Evolutionary conservation across 2,329 filamentous ascomycete genomes (phyloP).

Genomic region (Aureobasidium sp.): DNA sequence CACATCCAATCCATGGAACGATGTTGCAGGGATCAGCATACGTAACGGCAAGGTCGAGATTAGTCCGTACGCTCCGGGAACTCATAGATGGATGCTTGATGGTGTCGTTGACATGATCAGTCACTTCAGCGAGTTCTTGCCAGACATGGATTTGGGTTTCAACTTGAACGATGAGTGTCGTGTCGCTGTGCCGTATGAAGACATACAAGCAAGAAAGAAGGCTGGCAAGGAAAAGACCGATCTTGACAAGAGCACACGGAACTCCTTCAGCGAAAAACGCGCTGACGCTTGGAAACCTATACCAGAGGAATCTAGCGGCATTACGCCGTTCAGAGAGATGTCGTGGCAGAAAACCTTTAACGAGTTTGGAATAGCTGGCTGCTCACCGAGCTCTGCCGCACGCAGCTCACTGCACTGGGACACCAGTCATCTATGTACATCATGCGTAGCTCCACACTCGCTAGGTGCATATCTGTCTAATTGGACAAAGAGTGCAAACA

Average conservation of each 20-base stretch:
- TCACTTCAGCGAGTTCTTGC: conserved; percentile 44
- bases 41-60: conserved; percentile 44
- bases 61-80: conserved; percentile 42
- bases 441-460: conserved; percentile 56
- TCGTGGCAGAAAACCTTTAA: conserved; percentile 33
- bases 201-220: conserved; percentile 30
- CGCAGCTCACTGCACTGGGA: conserved; percentile 55
- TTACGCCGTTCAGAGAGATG: conserved; percentile 23
- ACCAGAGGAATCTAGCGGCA: conserved; percentile 19
- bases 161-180: conserved; percentile 54
- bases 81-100: conserved; percentile 51
- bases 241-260: conserved; percentile 12
- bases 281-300: conserved; percentile 31
- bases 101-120: conserved; percentile 46
- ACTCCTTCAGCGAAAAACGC: conserved; percentile 30
- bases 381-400: conserved; percentile 52
- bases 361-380: conserved; percentile 42
- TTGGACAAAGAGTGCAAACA: conserved; percentile 56
- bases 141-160: conserved; percentile 55
- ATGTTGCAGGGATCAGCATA: conserved; percentile 47
- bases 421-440: conserved; percentile 52
- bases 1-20: conserved; percentile 46
- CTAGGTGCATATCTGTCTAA: conserved; percentile 56
- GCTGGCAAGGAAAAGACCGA: conserved; percentile 21
- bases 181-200: conserved; percentile 45